Base-by-base conservation (phyloP, 1,284 basidiomycete genomes). In the Boletus smithii region DNA sequence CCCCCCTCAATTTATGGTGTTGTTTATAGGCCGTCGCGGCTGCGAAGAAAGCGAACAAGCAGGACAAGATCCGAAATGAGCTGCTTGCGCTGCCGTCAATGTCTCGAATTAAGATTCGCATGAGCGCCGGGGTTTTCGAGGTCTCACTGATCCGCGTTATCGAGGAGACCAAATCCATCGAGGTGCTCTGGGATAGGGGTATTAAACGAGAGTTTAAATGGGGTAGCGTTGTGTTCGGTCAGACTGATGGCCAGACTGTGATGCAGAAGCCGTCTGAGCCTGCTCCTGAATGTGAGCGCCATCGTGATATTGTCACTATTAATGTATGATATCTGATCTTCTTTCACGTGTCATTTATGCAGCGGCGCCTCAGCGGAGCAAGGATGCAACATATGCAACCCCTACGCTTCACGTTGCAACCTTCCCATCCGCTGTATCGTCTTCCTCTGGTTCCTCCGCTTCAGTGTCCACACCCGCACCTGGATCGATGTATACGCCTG, bases 151-250 rank as follows among this genome's bases (percentile, higher is more conserved):
- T 89, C 10, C 74, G 80, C 41, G 81, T 89, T 16, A 69, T 86
- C 32, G 84, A 88, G 53, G 82, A 82, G 50, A 76, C 73, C 2
- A 72, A 77, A 42, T 80, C 79, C 9, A 81, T 92, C 1, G 82
- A 88, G 58, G 88, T 93, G n/a, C 64, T 87, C 2, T 90, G 88
- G 85, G 87, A 88, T 58, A 73, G 80, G 26, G 83, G 75, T 8
- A 42, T 79, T 31, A 83, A 79, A 66, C 73, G 79, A 46, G 85
- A 88, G 61, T 87, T 90, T 61, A 88, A 86, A 62, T 90, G 87
- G 87, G 78, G 80, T 17, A 84, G 80, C 56, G 79, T 90, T 16
- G 74, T 89, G 14, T 85, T 86, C 49, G 85, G 84, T 23, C 76
- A 68, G 42, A 79, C 76, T 2, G 78, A 80, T 46, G 73, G 68